These are phyloP conservation scores for Ramularia collo-cygni DNA, from an alignment of 2,329 filamentous ascomycete species.

Conservation along the genomic window DNA sequence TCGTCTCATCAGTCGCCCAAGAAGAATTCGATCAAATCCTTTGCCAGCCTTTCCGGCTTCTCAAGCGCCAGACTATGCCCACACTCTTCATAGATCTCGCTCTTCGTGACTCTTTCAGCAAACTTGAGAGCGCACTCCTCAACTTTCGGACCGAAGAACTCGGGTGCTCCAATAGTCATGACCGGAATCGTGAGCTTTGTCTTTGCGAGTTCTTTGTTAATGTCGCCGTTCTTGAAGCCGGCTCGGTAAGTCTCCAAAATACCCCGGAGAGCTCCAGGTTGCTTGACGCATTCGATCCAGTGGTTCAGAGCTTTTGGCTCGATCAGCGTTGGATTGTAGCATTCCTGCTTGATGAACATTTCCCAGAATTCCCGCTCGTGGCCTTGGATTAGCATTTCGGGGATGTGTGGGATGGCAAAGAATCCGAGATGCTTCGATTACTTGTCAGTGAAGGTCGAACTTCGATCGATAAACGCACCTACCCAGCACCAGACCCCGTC, in stretches of 20 bases:
- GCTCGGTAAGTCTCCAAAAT: constrained; percentile 32
- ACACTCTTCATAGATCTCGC: constrained; percentile 31
- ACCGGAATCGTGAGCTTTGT: constrained; percentile 27
- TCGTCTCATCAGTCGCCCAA: constrained; percentile 5
- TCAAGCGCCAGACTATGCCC: constrained; percentile 32
- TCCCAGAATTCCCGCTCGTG: constrained; percentile 36
- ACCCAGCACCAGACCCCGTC: constrained; percentile 33
- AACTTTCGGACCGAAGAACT: constrained; percentile 31
- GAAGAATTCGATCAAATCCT: constrained; percentile 24
- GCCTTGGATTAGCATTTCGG: constrained; percentile 35
- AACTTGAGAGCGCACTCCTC: constrained; percentile 27
- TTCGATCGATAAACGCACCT: not conserved
- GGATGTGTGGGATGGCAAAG: constrained; percentile 33
- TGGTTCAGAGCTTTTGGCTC: constrained; percentile 29
- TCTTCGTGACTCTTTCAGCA: constrained; percentile 25
- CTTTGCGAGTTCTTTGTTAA: constrained; percentile 25
- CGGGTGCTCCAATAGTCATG: constrained; percentile 31
- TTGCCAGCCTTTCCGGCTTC: constrained; percentile 27
- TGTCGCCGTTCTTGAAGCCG: constrained; percentile 29
- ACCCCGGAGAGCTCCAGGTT: constrained; percentile 29
- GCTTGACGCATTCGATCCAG: constrained; percentile 29
- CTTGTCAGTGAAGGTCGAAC: not conserved
- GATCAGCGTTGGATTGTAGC: constrained; percentile 33
- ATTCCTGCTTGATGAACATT: constrained; percentile 36
- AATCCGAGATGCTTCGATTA: constrained; percentile 25